A percentile compares a stretch with the other conserved stretches of the same genome.
phyloP scores from a whole-genome alignment of 805 yeast genomes.

The Lipomyces lipofer region DNA sequence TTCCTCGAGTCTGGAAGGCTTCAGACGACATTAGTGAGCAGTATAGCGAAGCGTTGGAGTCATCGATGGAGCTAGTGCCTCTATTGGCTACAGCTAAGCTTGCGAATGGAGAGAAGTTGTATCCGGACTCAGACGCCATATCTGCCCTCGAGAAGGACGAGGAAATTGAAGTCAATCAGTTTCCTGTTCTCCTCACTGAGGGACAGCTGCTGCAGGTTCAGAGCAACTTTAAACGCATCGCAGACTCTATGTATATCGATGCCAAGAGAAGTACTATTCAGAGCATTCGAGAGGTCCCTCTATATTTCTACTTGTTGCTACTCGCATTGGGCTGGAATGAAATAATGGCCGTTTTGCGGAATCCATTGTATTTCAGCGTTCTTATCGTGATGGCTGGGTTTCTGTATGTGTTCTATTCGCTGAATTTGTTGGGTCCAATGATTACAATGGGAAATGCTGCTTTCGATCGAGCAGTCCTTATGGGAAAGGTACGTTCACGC shows the following conservation, averaged over 20 bases:
- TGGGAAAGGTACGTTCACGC: slow-evolving; percentile 8
- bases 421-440: slow-evolving; percentile 78
- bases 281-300: slow-evolving; percentile 76
- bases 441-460: slow-evolving; percentile 45
- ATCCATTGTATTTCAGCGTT: slow-evolving; percentile 66
- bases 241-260: slow-evolving; percentile 78
- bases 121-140: slow-evolving; percentile 15
- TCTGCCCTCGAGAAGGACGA: slow-evolving; percentile 19
- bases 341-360: slow-evolving; percentile 80
- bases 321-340: slow-evolving; percentile 93
- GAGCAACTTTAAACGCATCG: slow-evolving; percentile 65
- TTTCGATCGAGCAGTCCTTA: slow-evolving; percentile 17
- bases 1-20: slow-evolving; percentile 80
- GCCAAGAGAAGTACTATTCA: slow-evolving; percentile 84
- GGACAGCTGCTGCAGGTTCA: slow-evolving; percentile 58
- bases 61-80: slow-evolving; percentile 61
- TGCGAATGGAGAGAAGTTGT: slow-evolving; percentile 47
- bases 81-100: slow-evolving; percentile 54
- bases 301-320: slow-evolving; percentile 72
- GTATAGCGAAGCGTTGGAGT: slow-evolving; percentile 59
- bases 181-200: slow-evolving; percentile 59
- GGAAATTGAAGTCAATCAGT: slow-evolving; percentile 44
- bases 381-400: slow-evolving; percentile 62
- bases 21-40: slow-evolving; percentile 68
- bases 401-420: slow-evolving; percentile 63